A percentile compares a stretch with the other conserved stretches of the same genome.
Conservation (phyloP, 169 alveolate species). For the Babesia bigemina region DNA sequence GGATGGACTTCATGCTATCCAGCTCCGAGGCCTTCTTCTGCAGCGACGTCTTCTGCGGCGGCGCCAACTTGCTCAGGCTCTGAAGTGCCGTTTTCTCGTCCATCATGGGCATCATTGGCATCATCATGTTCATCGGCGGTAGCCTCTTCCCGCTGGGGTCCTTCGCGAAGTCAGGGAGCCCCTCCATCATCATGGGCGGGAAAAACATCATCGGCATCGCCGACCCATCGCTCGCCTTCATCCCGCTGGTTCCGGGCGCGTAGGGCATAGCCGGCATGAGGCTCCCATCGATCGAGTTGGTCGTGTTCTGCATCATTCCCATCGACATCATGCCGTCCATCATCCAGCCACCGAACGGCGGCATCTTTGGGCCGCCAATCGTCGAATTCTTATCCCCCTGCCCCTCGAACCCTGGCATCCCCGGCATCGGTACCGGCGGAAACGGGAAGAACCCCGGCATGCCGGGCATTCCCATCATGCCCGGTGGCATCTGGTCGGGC, state of each 20-base stretch:
- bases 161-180: conserved; percentile 20
- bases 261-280: conserved; percentile 30
- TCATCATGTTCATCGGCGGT: conserved; percentile 13
- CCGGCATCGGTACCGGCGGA: neutral
- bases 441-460: conserved; percentile 25
- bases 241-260: conserved; percentile 5
- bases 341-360: conserved; percentile 27
- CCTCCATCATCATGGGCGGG: conserved; percentile 56
- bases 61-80: conserved; percentile 1
- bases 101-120: conserved; percentile 43
- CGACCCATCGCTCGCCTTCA: conserved; percentile 8
- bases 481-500: conserved; percentile 1
- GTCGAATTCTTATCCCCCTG: neutral
- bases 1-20: conserved; percentile 47
- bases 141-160: conserved; percentile 24
- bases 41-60: conserved; percentile 31
- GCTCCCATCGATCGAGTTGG: conserved; percentile 31
- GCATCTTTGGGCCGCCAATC: neutral
- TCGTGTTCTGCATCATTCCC: conserved; percentile 21
- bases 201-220: conserved; percentile 37
- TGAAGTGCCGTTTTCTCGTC: conserved; percentile 45
- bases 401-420: neutral
- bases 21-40: conserved; percentile 37
- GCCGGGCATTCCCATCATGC: conserved; percentile 22
- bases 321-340: conserved; percentile 39